A percentile compares a stretch with the other conserved stretches of the same genome.
These are phyloP conservation scores for Neopestalotiopsis sp. DNA, from an alignment of 2,329 filamentous ascomycete species.

Conservation along the genomic window DNA sequence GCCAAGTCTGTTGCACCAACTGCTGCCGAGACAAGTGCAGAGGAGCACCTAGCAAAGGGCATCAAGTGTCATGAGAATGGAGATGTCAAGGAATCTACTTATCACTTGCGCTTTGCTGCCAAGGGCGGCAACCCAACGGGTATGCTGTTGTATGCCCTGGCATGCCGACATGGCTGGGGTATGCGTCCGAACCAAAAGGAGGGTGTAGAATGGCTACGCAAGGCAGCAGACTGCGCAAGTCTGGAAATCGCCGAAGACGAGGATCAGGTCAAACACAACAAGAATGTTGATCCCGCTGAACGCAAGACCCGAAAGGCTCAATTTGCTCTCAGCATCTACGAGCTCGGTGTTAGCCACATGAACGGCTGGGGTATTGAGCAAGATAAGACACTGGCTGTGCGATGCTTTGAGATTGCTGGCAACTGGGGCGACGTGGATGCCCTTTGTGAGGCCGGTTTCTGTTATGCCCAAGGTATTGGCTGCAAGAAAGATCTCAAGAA, in stretches of 20 bases:
- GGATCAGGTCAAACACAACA: constrained; percentile 66
- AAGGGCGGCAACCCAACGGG: constrained; percentile 85
- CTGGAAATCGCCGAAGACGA: constrained; percentile 86
- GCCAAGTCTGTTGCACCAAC: constrained; percentile 56
- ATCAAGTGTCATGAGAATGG: constrained; percentile 90
- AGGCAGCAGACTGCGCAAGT: constrained; percentile 84
- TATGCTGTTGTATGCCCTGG: constrained; percentile 95
- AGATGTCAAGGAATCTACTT: constrained; percentile 90
- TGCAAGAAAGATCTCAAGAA: constrained; percentile 97
- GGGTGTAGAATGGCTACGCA: constrained; percentile 89
- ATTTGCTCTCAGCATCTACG: constrained; percentile 94
- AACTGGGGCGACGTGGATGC: constrained; percentile 96
- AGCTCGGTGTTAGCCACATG: constrained; percentile 95
- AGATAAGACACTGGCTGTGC: constrained; percentile 84
- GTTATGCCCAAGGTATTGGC: constrained; percentile 90
- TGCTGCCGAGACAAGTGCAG: constrained; percentile 74
- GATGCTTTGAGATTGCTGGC: constrained; percentile 96
- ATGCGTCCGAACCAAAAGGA: constrained; percentile 92
- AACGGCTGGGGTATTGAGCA: constrained; percentile 98
- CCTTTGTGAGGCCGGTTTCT: constrained; percentile 92
- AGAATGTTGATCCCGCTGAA: constrained; percentile 69
- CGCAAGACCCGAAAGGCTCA: constrained; percentile 87
- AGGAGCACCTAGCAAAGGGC: constrained; percentile 89
- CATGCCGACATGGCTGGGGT: constrained; percentile 96
- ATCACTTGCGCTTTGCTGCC: constrained; percentile 90